Conservation (phyloP, 1,139 yeast genomes). For the Magnusiomyces starmeri region DNA sequence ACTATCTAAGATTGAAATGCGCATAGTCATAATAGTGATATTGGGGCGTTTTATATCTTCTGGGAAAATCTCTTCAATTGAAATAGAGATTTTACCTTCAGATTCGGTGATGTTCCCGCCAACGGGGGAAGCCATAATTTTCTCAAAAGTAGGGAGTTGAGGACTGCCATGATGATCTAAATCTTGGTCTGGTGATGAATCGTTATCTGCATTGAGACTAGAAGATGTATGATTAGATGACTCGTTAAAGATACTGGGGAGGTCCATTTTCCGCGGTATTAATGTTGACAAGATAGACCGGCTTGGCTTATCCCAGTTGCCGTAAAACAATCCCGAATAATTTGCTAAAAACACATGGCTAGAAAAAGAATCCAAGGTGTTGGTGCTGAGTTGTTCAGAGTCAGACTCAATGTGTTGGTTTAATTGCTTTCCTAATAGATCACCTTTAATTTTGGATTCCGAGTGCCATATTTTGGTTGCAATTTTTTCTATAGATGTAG, state of each 20-base stretch:
- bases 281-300: background rate
- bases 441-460: background rate
- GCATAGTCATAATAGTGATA: slow-evolving; percentile 22
- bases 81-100: slow-evolving; percentile 1
- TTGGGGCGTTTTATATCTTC: slow-evolving; percentile 11
- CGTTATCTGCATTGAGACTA: background rate
- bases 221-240: background rate
- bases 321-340: slow-evolving; percentile 3
- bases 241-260: background rate
- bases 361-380: too few species aligned
- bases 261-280: background rate
- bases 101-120: slow-evolving; percentile 7
- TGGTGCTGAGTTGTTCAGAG: background rate
- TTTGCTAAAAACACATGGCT: slow-evolving; percentile 4
- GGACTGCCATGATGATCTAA: background rate
- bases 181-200: background rate
- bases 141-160: background rate
- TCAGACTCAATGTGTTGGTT: background rate
- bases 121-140: background rate
- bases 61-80: slow-evolving; percentile 5
- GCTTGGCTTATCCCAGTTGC: background rate
- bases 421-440: background rate
- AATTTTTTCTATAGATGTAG: slow-evolving; percentile 34
- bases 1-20: slow-evolving; percentile 20
- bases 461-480: background rate